Evolutionary conservation across 306 rosid genomes (phyloP).

Genomic region (Acacia acuminata): DNA sequence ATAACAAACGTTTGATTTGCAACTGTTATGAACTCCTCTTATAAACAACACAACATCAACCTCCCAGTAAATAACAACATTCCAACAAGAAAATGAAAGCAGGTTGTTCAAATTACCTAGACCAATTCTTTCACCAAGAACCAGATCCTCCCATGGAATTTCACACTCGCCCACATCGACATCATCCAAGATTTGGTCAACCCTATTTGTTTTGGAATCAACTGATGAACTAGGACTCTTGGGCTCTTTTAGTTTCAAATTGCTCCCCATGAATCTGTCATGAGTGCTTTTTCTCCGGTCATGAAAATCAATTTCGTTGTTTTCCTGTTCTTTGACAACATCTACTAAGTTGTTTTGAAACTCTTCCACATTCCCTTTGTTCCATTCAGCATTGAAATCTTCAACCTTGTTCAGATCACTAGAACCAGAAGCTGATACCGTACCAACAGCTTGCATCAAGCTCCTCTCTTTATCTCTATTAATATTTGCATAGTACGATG

Average conservation of each 20-base stretch:
- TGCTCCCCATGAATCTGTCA: conserved; percentile 65
- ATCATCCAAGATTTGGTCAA: conserved; percentile 79
- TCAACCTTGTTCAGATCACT: conserved; percentile 43
- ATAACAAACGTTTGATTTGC: conserved; percentile 19
- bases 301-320: conserved; percentile 43
- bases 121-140: conserved; percentile 94
- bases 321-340: conserved; percentile 42
- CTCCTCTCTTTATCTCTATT: conserved; percentile 40
- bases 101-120: conserved; percentile 65
- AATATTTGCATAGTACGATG: conserved; percentile 43
- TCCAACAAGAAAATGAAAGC: conserved; percentile 28
- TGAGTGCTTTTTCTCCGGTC: conserved; percentile 56
- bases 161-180: conserved; percentile 94
- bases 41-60: conserved; percentile 4
- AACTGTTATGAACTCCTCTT: conserved; percentile 10
- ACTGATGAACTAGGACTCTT: conserved; percentile 59
- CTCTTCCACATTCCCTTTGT: conserved; percentile 40
- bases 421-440: conserved; percentile 35
- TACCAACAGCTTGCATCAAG: conserved; percentile 34
- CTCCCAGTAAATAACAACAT: conserved; percentile 20
- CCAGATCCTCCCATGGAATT: conserved; percentile 95
- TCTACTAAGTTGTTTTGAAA: conserved; percentile 38
- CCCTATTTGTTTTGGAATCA: conserved; percentile 56
- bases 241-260: conserved; percentile 60
- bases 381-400: conserved; percentile 39